Evolutionary conservation across 305 asterid genomes (phyloP), one percentile per base, ranked within the genome.

Genomic region (Solanum chacoense): DNA sequence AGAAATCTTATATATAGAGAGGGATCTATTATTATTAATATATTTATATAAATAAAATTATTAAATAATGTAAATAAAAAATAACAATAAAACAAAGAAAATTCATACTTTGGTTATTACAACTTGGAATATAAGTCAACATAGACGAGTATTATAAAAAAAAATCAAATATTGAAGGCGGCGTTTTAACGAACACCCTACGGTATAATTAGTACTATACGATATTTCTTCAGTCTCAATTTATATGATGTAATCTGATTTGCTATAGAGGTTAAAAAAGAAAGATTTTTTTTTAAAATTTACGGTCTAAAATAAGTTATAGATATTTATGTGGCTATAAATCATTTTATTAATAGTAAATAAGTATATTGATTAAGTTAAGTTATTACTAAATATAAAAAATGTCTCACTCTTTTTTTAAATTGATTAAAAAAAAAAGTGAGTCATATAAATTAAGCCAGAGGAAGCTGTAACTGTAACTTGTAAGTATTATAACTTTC

Each of bases 231-330:
- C 11, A 0, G 2, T 59, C 69, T 59, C 11, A 20, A 59, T 59
- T 59, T 59, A 59, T 59, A 59, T 59, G 11, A 7, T 55, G 0
- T 59, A 59, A 18, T 20, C 5, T 59, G 0, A 59, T 0, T 59
- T 20, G 11, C 1, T 0, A 20, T 1, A 20, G 11, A 20, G 0
- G 1, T 59, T 20, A 59, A 0, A 0, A 55, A 55, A 50, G 8
- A 55, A 55, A 18, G 20, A 40, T 36, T 0, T 10, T 10, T 10
- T 12, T 42, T 50, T 6, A 0, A 55, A 55, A 8, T 20, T 55
- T 0, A 2, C 1, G 11, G 0, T 55, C 0, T 20, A 59, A 55
- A 18, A 18, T 55, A 55, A 55, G 1, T 55, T 20, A 0, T 55
- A 18, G 5, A 55, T 55, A 55, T 55, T 18, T 55, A 22, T 55